A percentile compares a stretch with the other conserved stretches of the same genome.
Evolutionary conservation across 1,284 basidiomycete species (phyloP).

Genomic region (Coniferiporia sulphurascens): DNA sequence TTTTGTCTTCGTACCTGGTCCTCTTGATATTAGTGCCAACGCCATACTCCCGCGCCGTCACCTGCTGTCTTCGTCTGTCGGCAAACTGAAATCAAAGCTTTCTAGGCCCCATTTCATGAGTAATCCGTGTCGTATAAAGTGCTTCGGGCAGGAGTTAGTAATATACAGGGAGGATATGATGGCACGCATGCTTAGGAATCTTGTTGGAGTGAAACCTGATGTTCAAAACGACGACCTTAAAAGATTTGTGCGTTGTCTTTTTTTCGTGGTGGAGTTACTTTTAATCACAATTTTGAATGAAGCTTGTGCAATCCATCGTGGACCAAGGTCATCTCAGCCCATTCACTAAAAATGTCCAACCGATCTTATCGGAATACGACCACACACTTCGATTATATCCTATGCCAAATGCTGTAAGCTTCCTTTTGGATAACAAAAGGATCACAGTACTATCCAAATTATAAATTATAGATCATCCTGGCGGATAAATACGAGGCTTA

Average conservation of each 20-base stretch:
- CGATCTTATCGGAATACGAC: conserved; percentile 88
- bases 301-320: conserved; percentile 91
- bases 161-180: conserved; percentile 92
- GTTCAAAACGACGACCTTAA: conserved; percentile 75
- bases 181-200: conserved; percentile 90
- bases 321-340: conserved; percentile 92
- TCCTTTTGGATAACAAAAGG: neutral
- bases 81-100: conserved; percentile 64
- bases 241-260: conserved; percentile 62
- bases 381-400: conserved; percentile 93
- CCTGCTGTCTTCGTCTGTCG: conserved; percentile 69
- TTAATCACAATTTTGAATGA: conserved; percentile 2
- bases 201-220: conserved; percentile 80
- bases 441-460: conserved; percentile 13
- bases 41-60: conserved; percentile 76
- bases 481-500: conserved; percentile 97
- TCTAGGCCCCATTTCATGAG: conserved; percentile 80
- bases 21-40: conserved; percentile 80
- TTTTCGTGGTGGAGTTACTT: neutral
- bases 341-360: conserved; percentile 78
- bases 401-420: conserved; percentile 79
- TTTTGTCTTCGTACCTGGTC: conserved; percentile 93
- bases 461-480: conserved; percentile 69
- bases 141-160: conserved; percentile 95
- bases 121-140: conserved; percentile 93